Evolutionary conservation across 805 yeast genomes (phyloP), one percentile per base, ranked within the genome.

Genomic region (Cyberlindnera suaveolens): DNA sequence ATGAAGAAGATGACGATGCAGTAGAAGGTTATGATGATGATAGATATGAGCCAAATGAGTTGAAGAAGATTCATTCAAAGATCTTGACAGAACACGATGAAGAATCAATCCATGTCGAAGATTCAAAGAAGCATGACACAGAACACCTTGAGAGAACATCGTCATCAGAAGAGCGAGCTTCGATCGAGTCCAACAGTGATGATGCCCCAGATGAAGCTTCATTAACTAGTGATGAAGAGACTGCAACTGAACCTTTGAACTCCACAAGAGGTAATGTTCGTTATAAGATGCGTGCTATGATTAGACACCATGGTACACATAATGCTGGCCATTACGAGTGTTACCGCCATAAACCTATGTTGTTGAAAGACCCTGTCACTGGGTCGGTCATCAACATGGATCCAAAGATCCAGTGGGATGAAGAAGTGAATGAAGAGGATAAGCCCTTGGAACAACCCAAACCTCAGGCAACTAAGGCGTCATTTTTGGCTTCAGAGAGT

Each of bases 301-400:
- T 93, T 16, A 75, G 89, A 50, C 98, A 93, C 60, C 78, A 81
- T 37, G 99, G 99, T 0, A 80, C 91, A 1, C 97, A 90, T 62
- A 74, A 80, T 17, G 76, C 79, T 36, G 98, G 98, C 1, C 98
- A 90, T 58, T 90, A 89, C 59, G 96, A 90, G 55, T 86, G 96
- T 54, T 87, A 78, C 59, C 80, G 85, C 48, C 79, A 78, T 38
- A 90, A 89, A 58, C 91, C 93, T 3, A 60, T 73, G 4, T 73
- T 71, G 43, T 54, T 61, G 18, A 63, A 62, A 44, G 65, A 60
- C 34, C 45, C 50, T 0, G 23, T 20, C n/a, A 48, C 56, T 1
- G 57, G 58, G 27, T 42, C 42, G 4, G 55, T 65, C 23, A 53
- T 65, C 10, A 57, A 60, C 40, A 43, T 62, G 11, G 54, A 64